Evolutionary conservation across 2,329 filamentous ascomycete genomes (phyloP), one percentile per base, ranked within the genome.

Genomic region (Neoarthrinium moseri): DNA sequence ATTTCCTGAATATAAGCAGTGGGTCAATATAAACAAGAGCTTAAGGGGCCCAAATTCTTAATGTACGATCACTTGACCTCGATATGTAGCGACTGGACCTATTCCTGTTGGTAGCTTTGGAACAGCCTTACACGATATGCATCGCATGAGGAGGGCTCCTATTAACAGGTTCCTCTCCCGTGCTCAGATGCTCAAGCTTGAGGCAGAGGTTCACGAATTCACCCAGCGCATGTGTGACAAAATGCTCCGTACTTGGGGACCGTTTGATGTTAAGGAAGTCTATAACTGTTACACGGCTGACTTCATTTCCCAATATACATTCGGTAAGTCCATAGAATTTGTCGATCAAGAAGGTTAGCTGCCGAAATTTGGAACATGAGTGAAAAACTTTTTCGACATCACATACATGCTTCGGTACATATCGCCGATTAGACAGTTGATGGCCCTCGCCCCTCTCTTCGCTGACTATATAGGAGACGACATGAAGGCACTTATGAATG

Each of bases 151-250:
- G 2, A 56, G 60, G 21, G 37, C 34, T 1, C 51, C 62, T 0
- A n/a, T 66, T 24, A 52, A 51, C 43, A 58, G 56, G 30, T 65
- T 62, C 54, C 66, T 67, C 47, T 64, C 62, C 1, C 56, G 56
- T 18, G 35, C 37, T 21, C 58, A 59, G 48, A 58, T 66, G 33
- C 36, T 55, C 3, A 51, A 52, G 57, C 58, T 66, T n/a, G 64
- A 67, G 48, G 47, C 50, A 3, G 55, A 60, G 17, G 47, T 66
- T 3, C 52, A 59, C 27, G 49, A 39, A 4, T 41, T 59, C 13
- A 56, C 54, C 3, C 58, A 61, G 48, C 53, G 47, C 6, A 53
- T 60, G 1, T 62, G 59, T 46, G 54, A 63, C 49, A 63, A 64
- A 49, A 47, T 66, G 15, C 46, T 57, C 4, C 49, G 35, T 4